Evolutionary conservation across 805 yeast species (phyloP), one percentile per base, ranked within the genome.

Genomic region (Starmerella apis): DNA sequence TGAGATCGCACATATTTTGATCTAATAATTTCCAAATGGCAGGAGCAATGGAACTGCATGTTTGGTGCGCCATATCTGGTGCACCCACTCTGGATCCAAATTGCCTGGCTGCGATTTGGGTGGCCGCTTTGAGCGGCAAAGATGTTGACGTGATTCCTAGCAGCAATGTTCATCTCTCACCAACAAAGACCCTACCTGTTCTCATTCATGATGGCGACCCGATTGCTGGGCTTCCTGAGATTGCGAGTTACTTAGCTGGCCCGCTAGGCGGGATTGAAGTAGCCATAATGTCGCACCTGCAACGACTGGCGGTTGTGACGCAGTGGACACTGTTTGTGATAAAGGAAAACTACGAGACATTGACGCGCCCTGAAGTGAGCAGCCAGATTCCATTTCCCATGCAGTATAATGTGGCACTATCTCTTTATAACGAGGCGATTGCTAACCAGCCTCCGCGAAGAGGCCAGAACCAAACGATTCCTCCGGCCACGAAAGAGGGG

Each of bases 331-430:
- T 61, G 42, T 65, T 58, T 38, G 48, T 59, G 19, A 39, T 58
- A 27, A 45, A 52, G 16, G 55, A 54, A 25, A 65, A 63, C 59
- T 65, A 60, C 53, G 66, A 62, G 47, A 37, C 50, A 28, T 51
- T 61, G 9, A 61, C 62, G 8, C 52, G 68, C 7, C 66, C 67
- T 19, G 55, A 59, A n/a, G 58, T 65, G 43, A 54, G 65, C 28
- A 45, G 44, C 13, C 36, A 59, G 23, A 54, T 65, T 14, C 64
- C 66, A 18, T 65, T 65, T 48, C 69, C 69, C 6, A 63, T 65
- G 68, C 69, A 65, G 55, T 65, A 65, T 54, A 64, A 59, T 42
- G 58, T 58, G 19, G 61, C 67, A 2, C 39, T 64, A 16, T 27
- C 57, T 24, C 57, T 61, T 30, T 55, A 61, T 28, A 47, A 53